Evolutionary conservation across 176 grass and related monocot genomes (phyloP).

Genomic region (Tillandsia leiboldiana): DNA sequence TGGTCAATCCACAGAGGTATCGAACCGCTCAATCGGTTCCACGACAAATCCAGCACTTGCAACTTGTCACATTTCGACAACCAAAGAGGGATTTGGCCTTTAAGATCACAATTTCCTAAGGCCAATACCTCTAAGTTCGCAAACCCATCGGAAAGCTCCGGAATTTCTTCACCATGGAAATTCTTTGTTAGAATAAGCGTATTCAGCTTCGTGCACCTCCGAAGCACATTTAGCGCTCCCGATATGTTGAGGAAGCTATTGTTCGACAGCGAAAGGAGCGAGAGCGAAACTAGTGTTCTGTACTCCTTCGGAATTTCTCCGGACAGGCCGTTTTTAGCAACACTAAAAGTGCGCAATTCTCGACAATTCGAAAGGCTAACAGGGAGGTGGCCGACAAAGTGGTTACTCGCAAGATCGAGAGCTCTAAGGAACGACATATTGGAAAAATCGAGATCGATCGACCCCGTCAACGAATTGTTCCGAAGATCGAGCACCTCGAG

Average conservation of each 20-base stretch:
- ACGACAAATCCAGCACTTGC: constrained; percentile 92
- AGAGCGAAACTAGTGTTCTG: constrained; percentile 37
- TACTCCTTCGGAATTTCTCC: constrained; percentile 50
- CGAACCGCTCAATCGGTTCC: constrained; percentile 61
- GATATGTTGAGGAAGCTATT: constrained; percentile 83
- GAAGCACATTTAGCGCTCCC: constrained; percentile 33
- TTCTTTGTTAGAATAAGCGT: constrained; percentile 86
- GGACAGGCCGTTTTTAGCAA: constrained; percentile 70
- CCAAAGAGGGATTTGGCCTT: constrained; percentile 50
- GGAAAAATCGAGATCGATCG: constrained; percentile 59
- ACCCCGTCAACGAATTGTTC: constrained; percentile 70
- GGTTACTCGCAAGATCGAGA: constrained; percentile 74
- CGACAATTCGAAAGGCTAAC: constrained; percentile 44
- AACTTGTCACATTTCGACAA: constrained; percentile 56
- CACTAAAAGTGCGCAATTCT: constrained; percentile 57
- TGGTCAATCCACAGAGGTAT: constrained; percentile 51
- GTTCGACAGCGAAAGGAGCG: constrained; percentile 74
- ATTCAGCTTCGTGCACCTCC: constrained; percentile 53
- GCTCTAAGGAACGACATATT: constrained; percentile 41
- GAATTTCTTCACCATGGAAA: constrained; percentile 67
- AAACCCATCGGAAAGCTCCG: constrained; percentile 24
- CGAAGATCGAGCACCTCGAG: constrained; percentile 63
- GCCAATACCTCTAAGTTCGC: constrained; percentile 63
- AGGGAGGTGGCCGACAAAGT: constrained; percentile 55
- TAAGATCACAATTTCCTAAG: constrained; percentile 66